Evolutionary conservation across 495 filamentous ascomycete genomes (phyloP), one percentile per base, ranked within the genome.

Genomic region (Staphylotrichum tortipilum): DNA sequence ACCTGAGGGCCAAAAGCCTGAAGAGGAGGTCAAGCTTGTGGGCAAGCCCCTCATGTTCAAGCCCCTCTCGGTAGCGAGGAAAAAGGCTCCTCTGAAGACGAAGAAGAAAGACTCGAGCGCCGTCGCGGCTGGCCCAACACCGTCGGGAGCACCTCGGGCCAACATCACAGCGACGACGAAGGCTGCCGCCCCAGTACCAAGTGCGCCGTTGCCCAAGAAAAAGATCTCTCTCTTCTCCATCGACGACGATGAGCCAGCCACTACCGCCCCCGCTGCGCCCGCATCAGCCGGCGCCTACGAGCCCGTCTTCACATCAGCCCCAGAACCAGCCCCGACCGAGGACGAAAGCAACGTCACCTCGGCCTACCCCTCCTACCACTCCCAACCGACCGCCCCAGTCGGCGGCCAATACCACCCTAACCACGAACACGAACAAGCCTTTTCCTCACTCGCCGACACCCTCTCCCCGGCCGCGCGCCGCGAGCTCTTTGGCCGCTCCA

Each of bases 1-100:
- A 57, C 68, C 64, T 0, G 73, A 68, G 21, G 72, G 64, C 3
- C 65, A 73, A 54, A 73, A 70, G 45, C 64, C 72, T n/a, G 73
- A 69, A 7, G 71, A 72, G 18, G 78, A 85, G 40, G 74, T 84
- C 11, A 84, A 88, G 60, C 55, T 85, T 14, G 78, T 83, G 31
- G 86, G 84, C 6, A 90, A 88, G 53, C 76, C 86, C 18, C 79
- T 86, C 59, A 89, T 88, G 79, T 95, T 96, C 66, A 88, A 84
- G 62, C 89, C 89, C 2, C 64, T 95, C 21, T 94, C 88, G 3
- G 88, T 94, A 8, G 76, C 78, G 17, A 71, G 84, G 35, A 85
- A 83, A 40, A 85, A 83, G 47, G 50, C 50, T 24, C 41, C 43
- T 3, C 33, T 19, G 26, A 52, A 55, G 17, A 57, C 49, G 31